Evolutionary conservation across 805 yeast species (phyloP), one percentile per base, ranked within the genome.

Genomic region (Kazachstania bromeliacearum): DNA sequence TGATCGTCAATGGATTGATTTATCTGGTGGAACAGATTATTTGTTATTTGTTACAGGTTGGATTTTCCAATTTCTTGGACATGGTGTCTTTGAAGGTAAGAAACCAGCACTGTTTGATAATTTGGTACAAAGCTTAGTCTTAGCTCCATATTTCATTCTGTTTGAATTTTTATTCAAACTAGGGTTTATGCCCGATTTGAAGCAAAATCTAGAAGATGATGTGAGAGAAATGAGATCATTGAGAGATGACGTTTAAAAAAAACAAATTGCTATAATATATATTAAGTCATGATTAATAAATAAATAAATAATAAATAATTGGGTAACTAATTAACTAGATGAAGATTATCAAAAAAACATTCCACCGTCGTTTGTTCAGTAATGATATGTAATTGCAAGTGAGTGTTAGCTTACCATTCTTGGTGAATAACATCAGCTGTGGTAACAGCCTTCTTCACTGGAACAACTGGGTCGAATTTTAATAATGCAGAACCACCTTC

Each of bases 31-130:
- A 16, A 9, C 13, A 15, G 24, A 15, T 12, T n/a, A 10, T 17
- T 13, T 26, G 15, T 46, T 73, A 13, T 82, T 80, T 54, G 54
- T 69, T 0, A 25, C 62, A 2, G 63, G 82, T 7, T 89, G 98
- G 97, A 50, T 76, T 12, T 76, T 75, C 5, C 97, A 92, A 51
- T 87, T 89, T 57, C 66, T 79, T 34, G 96, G 96, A 4, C 97
- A 92, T 54, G 89, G 82, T 1, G 66, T 71, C 8, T 83, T 76
- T 51, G 98, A 89, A 53, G 69, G 68, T 41, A 67, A 85, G 28
- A 82, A 87, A 0, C 98, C 98, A 0, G 96, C 97, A 0, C 59
- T 89, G 35, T 56, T 85, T 28, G 95, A 88, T 50, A 88, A 79
- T 52, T 63, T 85, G 31, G 62, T 79, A 4, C 96, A 87, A 53